Evolutionary conservation across 2,329 filamentous ascomycete genomes (phyloP).

Genomic region (Alternaria burnsii): DNA sequence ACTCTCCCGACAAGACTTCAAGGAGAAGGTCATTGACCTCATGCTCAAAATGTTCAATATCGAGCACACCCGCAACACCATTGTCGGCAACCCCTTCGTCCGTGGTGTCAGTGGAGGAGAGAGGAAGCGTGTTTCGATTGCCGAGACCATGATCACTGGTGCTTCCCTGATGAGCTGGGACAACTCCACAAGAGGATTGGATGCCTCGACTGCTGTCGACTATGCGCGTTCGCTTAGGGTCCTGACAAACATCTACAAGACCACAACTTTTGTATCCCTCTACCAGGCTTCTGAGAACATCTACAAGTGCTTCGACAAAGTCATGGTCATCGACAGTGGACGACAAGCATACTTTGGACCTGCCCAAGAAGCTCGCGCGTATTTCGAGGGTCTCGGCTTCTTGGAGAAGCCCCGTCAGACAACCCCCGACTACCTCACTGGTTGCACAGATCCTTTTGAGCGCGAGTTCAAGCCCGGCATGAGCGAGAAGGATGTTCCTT

Average conservation of each 20-base stretch:
- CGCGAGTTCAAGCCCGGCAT: conserved; percentile 76
- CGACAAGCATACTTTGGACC: conserved; percentile 80
- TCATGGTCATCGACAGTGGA: conserved; percentile 80
- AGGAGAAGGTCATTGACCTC: conserved; percentile 75
- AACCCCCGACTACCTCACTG: conserved; percentile 81
- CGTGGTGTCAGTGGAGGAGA: conserved; percentile 81
- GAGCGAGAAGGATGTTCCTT: conserved; percentile 72
- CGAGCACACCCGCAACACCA: conserved; percentile 83
- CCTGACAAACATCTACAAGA: conserved; percentile 84
- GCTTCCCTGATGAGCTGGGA: conserved; percentile 74
- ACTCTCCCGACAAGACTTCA: conserved; percentile 76
- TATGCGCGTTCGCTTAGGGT: conserved; percentile 59
- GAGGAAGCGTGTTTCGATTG: conserved; percentile 81
- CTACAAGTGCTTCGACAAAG: conserved; percentile 82
- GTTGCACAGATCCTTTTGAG: conserved; percentile 85
- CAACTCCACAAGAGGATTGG: conserved; percentile 59
- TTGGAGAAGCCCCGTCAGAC: conserved; percentile 78
- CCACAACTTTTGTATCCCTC: conserved; percentile 83
- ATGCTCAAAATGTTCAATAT: conserved; percentile 94
- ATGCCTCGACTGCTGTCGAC: conserved; percentile 60
- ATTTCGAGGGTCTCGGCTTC: conserved; percentile 82
- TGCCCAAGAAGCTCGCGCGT: conserved; percentile 69
- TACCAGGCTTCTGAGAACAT: conserved; percentile 89
- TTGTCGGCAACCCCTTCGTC: conserved; percentile 83
- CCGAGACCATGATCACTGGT: conserved; percentile 80